Evolutionary conservation across 306 rosid species (phyloP), one percentile per base, ranked within the genome.

Genomic region (Dryas octopetala): DNA sequence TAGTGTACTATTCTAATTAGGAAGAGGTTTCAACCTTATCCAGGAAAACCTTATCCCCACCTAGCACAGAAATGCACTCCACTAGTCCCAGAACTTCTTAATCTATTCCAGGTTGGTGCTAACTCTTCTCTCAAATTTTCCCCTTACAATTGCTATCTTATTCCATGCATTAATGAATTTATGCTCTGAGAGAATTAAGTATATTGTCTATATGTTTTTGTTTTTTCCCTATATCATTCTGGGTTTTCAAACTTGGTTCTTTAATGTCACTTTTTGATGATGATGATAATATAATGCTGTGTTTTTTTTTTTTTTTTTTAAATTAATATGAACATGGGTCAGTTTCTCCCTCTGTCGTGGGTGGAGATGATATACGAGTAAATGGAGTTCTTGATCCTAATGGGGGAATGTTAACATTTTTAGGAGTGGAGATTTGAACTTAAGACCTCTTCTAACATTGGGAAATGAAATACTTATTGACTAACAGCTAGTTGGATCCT

Each of bases 41-140:
- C 84, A 2, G 91, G 87, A 81, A 79, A 86, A 76, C 73, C 86
- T 41, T 85, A 85, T 83, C 81, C 92, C 91, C 15, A 74, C 66
- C 57, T 70, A 28, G 65, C 45, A 9, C 70, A 66, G 71, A 61
- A 63, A 14, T 76, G 68, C 81, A 5, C 63, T 48, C 53, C 44
- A 9, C 5, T 16, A 19, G 61, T 50, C 61, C 62, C 12, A 11
- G n/a, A 13, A 70, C 84, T 52, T 52, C 72, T n/a, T 14, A 38
- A 10, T 45, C 80, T 65, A 75, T 74, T 57, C 81, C 61, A 84
- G 89, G 92, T 87, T 66, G 63, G 74, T 67, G 68, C n/a, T n/a
- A 28, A 23, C 32, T 63, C 6, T 47, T 46, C 11, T 15, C 28
- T 9, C 67, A 14, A 44, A n/a, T 23, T 52, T 6, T 44, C 14